Evolutionary conservation across 768 basidiomycete genomes (phyloP), one percentile per base, ranked within the genome.

Genomic region (Gloeopeniophorella convolvens): DNA sequence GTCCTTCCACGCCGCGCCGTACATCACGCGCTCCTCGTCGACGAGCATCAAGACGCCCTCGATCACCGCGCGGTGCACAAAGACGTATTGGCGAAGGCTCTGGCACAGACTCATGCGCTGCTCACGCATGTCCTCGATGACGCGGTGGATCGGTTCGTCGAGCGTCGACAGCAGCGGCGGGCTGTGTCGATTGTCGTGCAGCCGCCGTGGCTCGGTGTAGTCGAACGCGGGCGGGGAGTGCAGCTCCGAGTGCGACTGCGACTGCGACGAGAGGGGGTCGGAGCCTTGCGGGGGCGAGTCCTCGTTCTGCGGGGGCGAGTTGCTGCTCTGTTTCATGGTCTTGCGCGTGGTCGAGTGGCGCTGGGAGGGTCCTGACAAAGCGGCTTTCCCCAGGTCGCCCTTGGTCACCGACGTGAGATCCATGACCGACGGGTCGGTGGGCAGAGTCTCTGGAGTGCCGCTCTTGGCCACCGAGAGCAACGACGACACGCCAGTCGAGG

Each of bases 71-170:
- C 84, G 81, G 63, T 96, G 89, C 31, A 92, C 88, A 66, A 94
- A 97, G 16, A 94, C 85, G 62, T 94, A 98, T 69, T 98, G 95
- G 50, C 93, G 72, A 62, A 94, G 69, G 65, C 88, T 95, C 72
- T 95, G 94, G 63, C 94, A 95, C 54, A 96, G 68, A 61, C 89
- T 92, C 95, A 98, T 98, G 46, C 95, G 74, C 68, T 97, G 94
- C 65, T 94, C 84, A 37, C 95, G 77, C 84, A 98, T 91, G 63
- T 93, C 89, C 67, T 94, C 90, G 43, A 97, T 73, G 1, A 96
- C 77, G 47, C 81, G 76, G 64, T 76, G 81, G 33, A 96, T 78
- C 3, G 95, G 95, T 40, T 90, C 85, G 27, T 76, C 73, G 55
- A 84, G 80, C 30, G 73, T 71, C 36, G 79, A 80, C 52, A 89